These are phyloP conservation scores for Papiliotrema terrestris DNA, from an alignment of 1,284 basidiomycete species.

Conservation along the genomic window DNA sequence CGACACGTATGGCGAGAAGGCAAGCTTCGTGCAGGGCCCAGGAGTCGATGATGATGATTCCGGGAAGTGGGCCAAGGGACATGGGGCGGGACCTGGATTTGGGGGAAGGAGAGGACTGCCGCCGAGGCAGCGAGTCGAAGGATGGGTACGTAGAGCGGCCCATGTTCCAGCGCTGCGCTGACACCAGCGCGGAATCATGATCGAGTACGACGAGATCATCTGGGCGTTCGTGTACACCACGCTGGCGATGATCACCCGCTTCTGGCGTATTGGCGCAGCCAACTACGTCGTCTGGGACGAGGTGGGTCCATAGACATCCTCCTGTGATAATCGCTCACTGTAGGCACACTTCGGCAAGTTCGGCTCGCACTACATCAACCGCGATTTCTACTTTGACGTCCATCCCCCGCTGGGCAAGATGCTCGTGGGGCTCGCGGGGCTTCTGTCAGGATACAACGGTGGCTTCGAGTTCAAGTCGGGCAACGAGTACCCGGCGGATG, in stretches of 20 bases:
- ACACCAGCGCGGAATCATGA: constrained; percentile 67
- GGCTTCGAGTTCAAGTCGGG: constrained; percentile 94
- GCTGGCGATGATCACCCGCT: constrained; percentile 89
- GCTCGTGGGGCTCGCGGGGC: constrained; percentile 90
- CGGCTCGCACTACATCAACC: constrained; percentile 80
- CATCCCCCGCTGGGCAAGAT: constrained; percentile 98
- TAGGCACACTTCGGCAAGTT: constrained; percentile 96
- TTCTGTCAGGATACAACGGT: constrained; percentile 88
- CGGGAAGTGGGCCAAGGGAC: constrained; percentile 45
- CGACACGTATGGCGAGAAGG: constrained; percentile 14
- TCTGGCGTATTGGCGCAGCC: constrained; percentile 87
- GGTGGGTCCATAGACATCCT: constrained; percentile 28
- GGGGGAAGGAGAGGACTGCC: constrained; percentile 41
- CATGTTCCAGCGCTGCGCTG: neutral
- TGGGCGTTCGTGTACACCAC: constrained; percentile 84
- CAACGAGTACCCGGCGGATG: constrained; percentile 71
- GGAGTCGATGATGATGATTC: constrained; percentile 27
- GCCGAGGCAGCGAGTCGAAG: constrained; percentile 35
- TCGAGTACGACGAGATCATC: constrained; percentile 78
- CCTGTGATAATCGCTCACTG: neutral
- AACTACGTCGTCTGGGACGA: constrained; percentile 96
- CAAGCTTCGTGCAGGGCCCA: neutral
- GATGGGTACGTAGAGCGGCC: constrained; percentile 33
- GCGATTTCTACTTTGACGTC: constrained; percentile 59
- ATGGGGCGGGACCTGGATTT: constrained; percentile 40